These are phyloP conservation scores for Leccinum subtestaceum DNA, from an alignment of 768 basidiomycete genomes.

Conservation along the genomic window DNA sequence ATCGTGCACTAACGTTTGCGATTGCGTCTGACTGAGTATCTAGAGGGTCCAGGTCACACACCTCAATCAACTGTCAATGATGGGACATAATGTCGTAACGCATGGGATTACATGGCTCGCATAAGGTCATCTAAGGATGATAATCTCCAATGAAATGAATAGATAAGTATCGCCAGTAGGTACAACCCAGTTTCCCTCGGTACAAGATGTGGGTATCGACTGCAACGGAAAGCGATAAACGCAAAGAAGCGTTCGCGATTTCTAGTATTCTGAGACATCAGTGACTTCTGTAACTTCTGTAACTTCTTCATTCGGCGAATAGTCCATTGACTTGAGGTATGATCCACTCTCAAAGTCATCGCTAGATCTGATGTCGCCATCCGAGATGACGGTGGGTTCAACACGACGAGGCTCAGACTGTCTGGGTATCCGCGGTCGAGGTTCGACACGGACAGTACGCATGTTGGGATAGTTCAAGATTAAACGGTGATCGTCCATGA, in stretches of 20 bases:
- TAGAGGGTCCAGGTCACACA: neutral
- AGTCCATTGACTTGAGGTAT: slow-evolving; percentile 26
- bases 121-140: slow-evolving; percentile 7
- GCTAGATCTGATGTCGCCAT: slow-evolving; percentile 28
- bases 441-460: slow-evolving; percentile 35
- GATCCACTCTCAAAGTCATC: slow-evolving; percentile 27
- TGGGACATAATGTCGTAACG: slow-evolving; percentile 1
- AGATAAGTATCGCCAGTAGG: slow-evolving; percentile 21
- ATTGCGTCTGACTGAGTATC: neutral
- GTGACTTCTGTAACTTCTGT: slow-evolving; percentile 26
- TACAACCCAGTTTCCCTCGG: slow-evolving; percentile 10
- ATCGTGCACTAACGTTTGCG: neutral
- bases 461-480: slow-evolving; percentile 61
- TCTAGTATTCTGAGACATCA: slow-evolving; percentile 34
- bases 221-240: slow-evolving; percentile 6
- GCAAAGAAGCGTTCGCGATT: neutral
- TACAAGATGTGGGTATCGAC: slow-evolving; percentile 9
- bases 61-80: neutral
- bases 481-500: slow-evolving; percentile 59
- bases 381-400: slow-evolving; percentile 34
- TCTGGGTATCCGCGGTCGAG: slow-evolving; percentile 22
- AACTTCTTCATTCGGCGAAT: slow-evolving; percentile 21
- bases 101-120: slow-evolving; percentile 1
- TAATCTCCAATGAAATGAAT: slow-evolving; percentile 13
- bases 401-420: slow-evolving; percentile 31